Evolutionary conservation across 257 asterid genomes (phyloP).

Genomic region (Solanum megistacrolobum): DNA sequence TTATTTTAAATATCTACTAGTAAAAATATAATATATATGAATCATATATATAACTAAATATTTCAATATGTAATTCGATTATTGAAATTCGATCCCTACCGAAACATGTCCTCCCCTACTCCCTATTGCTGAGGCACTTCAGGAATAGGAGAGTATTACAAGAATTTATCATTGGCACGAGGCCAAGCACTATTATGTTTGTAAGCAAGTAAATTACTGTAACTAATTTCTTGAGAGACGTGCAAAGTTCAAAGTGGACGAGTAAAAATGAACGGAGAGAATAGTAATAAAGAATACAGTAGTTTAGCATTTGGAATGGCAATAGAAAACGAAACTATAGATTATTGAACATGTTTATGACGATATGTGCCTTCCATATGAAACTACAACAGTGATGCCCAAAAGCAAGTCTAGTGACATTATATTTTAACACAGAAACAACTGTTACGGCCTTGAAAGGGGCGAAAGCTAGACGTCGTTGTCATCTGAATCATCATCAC

Average conservation of each 20-base stretch:
- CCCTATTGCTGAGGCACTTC: background rate
- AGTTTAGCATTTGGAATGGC: background rate
- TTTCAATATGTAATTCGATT: background rate
- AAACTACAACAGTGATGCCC: background rate
- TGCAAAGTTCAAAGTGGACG: background rate
- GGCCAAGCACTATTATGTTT: background rate
- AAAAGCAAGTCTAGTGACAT: background rate
- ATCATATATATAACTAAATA: background rate
- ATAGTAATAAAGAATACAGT: too few relatives aligned
- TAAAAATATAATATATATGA: too few relatives aligned
- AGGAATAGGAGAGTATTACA: too few relatives aligned
- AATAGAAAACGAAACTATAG: background rate
- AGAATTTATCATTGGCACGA: background rate
- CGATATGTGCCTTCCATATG: background rate
- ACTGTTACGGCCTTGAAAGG: background rate
- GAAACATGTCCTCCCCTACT: background rate
- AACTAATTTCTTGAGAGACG: background rate
- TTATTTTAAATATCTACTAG: background rate
- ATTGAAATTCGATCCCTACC: background rate
- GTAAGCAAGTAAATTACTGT: background rate
- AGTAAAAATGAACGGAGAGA: background rate
- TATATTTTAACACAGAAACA: background rate
- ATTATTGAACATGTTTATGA: background rate
- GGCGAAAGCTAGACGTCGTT: background rate
- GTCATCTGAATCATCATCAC: slow-evolving; percentile 27